Evolutionary conservation across 306 rosid species (phyloP).

Genomic region (Begonia loranthoides): DNA sequence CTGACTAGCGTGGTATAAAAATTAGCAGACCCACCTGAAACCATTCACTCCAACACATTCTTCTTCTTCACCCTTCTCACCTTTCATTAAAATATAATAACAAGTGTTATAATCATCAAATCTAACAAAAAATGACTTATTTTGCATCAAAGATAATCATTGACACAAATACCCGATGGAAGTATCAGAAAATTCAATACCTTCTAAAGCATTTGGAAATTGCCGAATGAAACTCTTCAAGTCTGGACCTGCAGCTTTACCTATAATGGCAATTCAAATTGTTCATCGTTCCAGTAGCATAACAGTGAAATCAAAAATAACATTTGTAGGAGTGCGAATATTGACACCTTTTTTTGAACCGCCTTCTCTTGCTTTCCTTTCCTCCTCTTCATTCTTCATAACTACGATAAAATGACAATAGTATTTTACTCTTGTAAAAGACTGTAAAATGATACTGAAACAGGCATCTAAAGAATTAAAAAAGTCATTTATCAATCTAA

Average conservation of each 20-base stretch:
- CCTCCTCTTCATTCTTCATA: slow-evolving; percentile 92
- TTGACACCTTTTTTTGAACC: slow-evolving; percentile 24
- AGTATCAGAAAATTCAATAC: not conserved
- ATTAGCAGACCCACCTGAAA: slow-evolving; percentile 37
- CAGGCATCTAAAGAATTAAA: not conserved
- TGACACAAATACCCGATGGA: not conserved
- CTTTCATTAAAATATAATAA: slow-evolving; percentile 20
- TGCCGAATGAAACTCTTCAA: slow-evolving; percentile 76
- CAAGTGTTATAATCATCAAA: slow-evolving; percentile 3
- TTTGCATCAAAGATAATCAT: too few species aligned
- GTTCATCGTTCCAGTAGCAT: slow-evolving; percentile 17
- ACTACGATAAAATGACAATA: slow-evolving; percentile 13
- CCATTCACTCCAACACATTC: slow-evolving; percentile 22
- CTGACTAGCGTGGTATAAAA: too few species aligned
- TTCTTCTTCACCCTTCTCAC: slow-evolving; percentile 36
- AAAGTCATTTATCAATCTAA: not conserved
- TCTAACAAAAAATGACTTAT: not conserved
- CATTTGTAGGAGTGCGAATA: too few species aligned
- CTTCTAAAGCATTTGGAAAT: slow-evolving; percentile 46
- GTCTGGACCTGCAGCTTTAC: slow-evolving; percentile 57
- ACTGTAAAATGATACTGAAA: not conserved
- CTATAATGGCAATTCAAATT: slow-evolving; percentile 19
- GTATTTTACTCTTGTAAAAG: too few species aligned
- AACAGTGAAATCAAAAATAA: slow-evolving; percentile 24
- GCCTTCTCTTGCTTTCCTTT: slow-evolving; percentile 55